Evolutionary conservation across 768 basidiomycete species (phyloP), one percentile per base, ranked within the genome.

Genomic region (Trametes punicea): DNA sequence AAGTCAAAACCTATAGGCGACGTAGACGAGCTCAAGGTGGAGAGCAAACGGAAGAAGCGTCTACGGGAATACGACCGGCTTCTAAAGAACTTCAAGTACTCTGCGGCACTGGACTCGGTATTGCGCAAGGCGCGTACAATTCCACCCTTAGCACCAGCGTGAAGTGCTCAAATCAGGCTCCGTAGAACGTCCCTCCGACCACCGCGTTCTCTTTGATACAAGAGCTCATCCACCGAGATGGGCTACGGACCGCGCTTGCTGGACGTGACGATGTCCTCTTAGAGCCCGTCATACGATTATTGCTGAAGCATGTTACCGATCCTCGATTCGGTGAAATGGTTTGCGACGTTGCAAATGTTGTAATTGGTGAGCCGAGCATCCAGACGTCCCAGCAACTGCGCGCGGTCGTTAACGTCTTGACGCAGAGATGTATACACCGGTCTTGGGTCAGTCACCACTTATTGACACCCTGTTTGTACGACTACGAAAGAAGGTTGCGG

Each of bases 241-340:
- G 90, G 6, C 77, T 98, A 46, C 80, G 84, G 56, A 83, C 83
- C 62, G 95, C 97, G 3, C 78, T 99, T 9, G 80, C 88, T 0
- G 91, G 93, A 41, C 85, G 97, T 30, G 95, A 98, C 65, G 97
- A 98, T 67, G 87, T 98, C 42, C 77, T 96, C 10, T 76, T 99
- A 5, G 93, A 97, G 66, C 95, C 96, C 2, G 77, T 98, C 31
- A 80, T 99, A n/a, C 81, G 84, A 3, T 79, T 98, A 33, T 78
- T 98, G 21, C 73, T 93, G 51, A 91, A 90, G 67, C 80, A 98
- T 69, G 79, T 96, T 52, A 76, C 85, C 5, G 93, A 97, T 73
- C 91, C 93, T 30, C 85, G 95, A 25, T 98, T 97, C 66, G 93
- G 93, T n/a, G 84, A 88, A 57, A 78, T 92, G 70, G 93, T 87